Evolutionary conservation across 225 moss, liverwort and hornwort genomes (phyloP).

Genomic region (Thuidium tamariscinum): DNA sequence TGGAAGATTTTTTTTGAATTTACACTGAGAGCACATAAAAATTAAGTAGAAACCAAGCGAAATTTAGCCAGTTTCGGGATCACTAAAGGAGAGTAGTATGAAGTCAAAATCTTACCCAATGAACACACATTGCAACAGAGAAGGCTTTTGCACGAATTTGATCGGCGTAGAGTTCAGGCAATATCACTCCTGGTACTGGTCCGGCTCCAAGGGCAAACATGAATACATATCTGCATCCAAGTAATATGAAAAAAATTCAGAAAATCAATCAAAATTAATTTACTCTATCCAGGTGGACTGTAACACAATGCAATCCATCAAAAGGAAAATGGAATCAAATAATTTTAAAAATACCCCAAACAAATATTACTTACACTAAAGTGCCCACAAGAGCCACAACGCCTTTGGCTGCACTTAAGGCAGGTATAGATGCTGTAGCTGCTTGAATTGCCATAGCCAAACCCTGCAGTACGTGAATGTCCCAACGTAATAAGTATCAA

Average conservation of each 20-base stretch:
- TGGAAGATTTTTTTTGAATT: no score
- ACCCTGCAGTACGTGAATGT: neutral
- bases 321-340: neutral
- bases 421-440: conserved; percentile 31
- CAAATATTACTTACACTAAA: conserved; percentile 4
- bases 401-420: conserved; percentile 22
- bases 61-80: no score
- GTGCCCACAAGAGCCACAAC: conserved; percentile 39
- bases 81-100: no score
- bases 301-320: neutral
- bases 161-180: conserved; percentile 68
- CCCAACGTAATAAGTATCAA: neutral
- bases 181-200: conserved; percentile 64
- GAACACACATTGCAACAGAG: conserved; percentile 87
- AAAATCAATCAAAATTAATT: no score
- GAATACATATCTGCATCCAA: conserved; percentile 54
- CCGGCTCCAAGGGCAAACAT: conserved; percentile 93
- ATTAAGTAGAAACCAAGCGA: no score
- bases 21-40: no score
- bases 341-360: neutral
- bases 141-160: conserved; percentile 74
- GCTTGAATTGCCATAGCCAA: conserved; percentile 49
- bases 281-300: neutral
- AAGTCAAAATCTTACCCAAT: conserved; percentile 41
- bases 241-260: neutral